phyloP scores from a whole-genome alignment of 192 early-diverging fungal genomes.

The Linnemannia hyalina region DNA sequence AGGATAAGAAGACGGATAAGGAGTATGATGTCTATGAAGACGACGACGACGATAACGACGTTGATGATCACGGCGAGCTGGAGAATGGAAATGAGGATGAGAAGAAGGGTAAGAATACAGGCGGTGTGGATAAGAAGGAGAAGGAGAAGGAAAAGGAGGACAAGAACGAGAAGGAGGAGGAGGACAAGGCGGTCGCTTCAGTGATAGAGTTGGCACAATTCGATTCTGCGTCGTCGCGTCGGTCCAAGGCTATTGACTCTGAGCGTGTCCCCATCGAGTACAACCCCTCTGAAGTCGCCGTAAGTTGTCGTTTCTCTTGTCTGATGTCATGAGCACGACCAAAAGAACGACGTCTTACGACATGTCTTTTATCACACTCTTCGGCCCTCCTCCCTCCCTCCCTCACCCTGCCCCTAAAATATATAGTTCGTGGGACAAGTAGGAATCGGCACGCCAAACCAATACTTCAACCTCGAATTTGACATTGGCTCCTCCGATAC shows the following conservation, averaged over 20 bases:
- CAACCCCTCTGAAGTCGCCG: conserved; percentile 24
- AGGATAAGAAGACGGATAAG: not conserved
- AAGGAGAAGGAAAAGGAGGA: too few species aligned
- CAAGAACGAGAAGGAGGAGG: too few species aligned
- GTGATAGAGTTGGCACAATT: not conserved
- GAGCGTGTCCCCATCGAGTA: conserved; percentile 14
- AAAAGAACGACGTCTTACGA: not conserved
- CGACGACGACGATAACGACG: not conserved
- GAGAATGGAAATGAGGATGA: not conserved
- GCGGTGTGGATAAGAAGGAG: not conserved
- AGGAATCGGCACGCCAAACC: conserved; percentile 72
- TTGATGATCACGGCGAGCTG: not conserved
- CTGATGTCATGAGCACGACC: not conserved
- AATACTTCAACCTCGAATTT: conserved; percentile 65
- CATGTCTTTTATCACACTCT: not conserved
- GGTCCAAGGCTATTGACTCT: conserved; percentile 17
- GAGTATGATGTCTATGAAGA: not conserved
- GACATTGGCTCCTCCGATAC: conserved; percentile 78
- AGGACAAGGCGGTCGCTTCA: not conserved
- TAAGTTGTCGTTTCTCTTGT: not conserved
- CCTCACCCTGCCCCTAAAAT: not conserved
- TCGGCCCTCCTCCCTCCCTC: not conserved
- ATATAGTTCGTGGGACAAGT: conserved; percentile 64
- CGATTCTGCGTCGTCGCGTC: not conserved
- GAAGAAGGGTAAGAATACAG: not conserved